phyloP scores from a whole-genome alignment of 345 rosid species.

The Schrenkiella parvula region DNA sequence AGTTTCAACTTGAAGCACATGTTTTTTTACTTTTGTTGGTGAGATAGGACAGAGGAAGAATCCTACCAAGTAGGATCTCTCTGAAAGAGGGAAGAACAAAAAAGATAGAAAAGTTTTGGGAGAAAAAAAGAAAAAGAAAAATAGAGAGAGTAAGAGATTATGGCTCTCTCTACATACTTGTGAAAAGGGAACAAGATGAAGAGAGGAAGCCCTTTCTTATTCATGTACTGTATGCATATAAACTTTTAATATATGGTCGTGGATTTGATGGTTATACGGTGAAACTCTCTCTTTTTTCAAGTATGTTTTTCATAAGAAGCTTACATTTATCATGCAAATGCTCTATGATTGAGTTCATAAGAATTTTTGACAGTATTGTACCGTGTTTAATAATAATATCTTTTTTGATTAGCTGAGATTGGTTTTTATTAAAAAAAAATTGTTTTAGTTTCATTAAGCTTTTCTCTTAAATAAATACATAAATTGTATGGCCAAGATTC shows the following conservation, averaged over 20 bases:
- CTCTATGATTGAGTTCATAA: not conserved
- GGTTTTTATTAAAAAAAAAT: no score
- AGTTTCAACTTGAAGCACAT: slow-evolving; percentile 9
- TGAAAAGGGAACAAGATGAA: slow-evolving; percentile 17
- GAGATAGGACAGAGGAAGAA: slow-evolving; percentile 31
- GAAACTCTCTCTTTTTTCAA: not conserved
- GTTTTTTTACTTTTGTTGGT: slow-evolving; percentile 9
- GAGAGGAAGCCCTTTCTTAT: slow-evolving; percentile 5
- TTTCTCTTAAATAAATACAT: no score
- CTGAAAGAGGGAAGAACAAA: slow-evolving; percentile 18
- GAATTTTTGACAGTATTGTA: not conserved
- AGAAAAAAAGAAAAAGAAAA: not conserved
- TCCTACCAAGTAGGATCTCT: slow-evolving; percentile 30
- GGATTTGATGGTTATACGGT: slow-evolving; percentile 1
- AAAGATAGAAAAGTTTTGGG: slow-evolving; percentile 11
- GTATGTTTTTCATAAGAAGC: not conserved
- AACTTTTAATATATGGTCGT: slow-evolving; percentile 17
- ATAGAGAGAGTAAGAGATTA: slow-evolving; percentile 3
- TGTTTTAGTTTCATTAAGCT: no score
- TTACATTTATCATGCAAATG: not conserved
- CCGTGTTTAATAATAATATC: no score
- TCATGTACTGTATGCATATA: slow-evolving; percentile 10
- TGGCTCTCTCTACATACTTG: slow-evolving; percentile 7
- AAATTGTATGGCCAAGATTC: not conserved
- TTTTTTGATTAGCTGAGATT: no score